Base-by-base conservation (phyloP, 2,329 filamentous ascomycete genomes). In the Trichoderma polysporum region DNA sequence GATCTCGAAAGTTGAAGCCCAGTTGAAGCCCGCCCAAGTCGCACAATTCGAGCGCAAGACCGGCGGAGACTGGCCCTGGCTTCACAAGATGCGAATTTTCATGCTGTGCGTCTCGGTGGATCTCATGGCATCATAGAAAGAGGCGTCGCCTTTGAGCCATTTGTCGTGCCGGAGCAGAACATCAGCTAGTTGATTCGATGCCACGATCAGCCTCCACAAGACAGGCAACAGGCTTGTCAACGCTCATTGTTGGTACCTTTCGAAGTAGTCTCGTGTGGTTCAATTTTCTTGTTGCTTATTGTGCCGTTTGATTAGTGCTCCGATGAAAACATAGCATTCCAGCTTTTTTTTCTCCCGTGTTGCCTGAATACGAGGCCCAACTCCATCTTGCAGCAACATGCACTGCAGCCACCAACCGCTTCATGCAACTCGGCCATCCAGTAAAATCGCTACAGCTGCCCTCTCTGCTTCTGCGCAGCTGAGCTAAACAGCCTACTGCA, bases 131-230 rank as follows among this genome's bases (percentile, higher is more conserved):
- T 64, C 61, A 64, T 56, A 31, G 50, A 45, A n/a, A 41, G 49
- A 63, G 49, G 22, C 49, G 27, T 45, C 50, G 49, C 25, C 35
- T 19, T 13, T 63, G 60, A 63, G 60, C 60, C 47, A 63, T 63
- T 63, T 45, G 41, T 37, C 41, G 49, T 27, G n/a, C 27, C 15
- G 27, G 25, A 29, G 27, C n/a, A n/a, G n/a, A n/a, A 31, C 33
- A 25, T 13, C 19, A 25, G 39, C 39, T 45, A 45, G n/a, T 12
- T 8, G 4, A 19, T 4, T 31, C 22, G 49, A 53, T 31, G 15
- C 49, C 29, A 27, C 27, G 12, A 31, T 33, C 49, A 22, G 49
- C 4, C 27, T 29, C 25, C 12, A 13, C 29, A 52, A 52, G n/a
- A n/a, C n/a, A 19, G 27, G 27, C 9, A 27, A n/a, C 41, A 4